phyloP scores from a whole-genome alignment of 1,139 yeast species.

The Suhomyces taliae region DNA sequence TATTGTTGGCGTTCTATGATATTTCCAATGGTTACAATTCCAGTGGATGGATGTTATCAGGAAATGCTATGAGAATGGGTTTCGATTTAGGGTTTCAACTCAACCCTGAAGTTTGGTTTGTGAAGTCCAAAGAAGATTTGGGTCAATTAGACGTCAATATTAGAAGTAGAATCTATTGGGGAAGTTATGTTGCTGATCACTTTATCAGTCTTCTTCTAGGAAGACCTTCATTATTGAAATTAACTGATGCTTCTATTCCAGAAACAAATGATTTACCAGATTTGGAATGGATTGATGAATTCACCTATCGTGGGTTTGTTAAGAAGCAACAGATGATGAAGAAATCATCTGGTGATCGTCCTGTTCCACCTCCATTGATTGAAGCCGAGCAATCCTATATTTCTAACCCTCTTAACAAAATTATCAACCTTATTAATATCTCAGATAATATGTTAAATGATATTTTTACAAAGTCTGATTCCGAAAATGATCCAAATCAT shows the following conservation, averaged over 20 bases:
- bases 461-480: conserved; percentile 41
- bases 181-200: conserved; percentile 64
- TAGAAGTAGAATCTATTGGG: conserved; percentile 65
- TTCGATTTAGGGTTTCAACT: conserved; percentile 64
- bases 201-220: conserved; percentile 60
- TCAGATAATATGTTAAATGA: conserved; percentile 57
- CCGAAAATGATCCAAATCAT: conserved; percentile 15
- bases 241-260: conserved; percentile 59
- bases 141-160: conserved; percentile 50
- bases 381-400: conserved; percentile 36
- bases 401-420: conserved; percentile 47
- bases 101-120: conserved; percentile 61
- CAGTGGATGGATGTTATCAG: conserved; percentile 62
- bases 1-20: conserved; percentile 56
- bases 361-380: not conserved
- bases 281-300: conserved; percentile 55
- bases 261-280: conserved; percentile 64
- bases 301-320: conserved; percentile 30
- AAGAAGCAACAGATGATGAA: conserved; percentile 12
- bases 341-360: conserved; percentile 12
- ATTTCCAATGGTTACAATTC: conserved; percentile 57
- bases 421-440: conserved; percentile 50
- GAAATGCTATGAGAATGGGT: conserved; percentile 64
- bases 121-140: conserved; percentile 29
- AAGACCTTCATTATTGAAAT: conserved; percentile 55